Conservation (phyloP, 2,329 filamentous ascomycete genomes). For the Arthrinium phaeospermum region DNA sequence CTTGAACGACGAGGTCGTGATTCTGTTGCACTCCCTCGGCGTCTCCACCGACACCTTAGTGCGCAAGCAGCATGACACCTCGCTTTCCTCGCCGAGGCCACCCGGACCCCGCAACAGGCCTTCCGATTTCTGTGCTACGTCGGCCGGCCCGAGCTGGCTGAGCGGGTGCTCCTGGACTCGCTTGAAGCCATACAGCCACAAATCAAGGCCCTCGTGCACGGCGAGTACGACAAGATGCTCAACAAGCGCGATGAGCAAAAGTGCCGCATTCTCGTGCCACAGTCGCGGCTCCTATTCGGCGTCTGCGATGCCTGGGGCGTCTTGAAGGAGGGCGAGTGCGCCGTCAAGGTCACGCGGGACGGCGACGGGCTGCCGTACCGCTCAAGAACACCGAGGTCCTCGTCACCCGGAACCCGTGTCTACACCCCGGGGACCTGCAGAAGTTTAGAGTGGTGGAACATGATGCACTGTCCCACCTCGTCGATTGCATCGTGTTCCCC, state of each 20-base stretch:
- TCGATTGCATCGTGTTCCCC: constrained; percentile 49
- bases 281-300: constrained; percentile 46
- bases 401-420: constrained; percentile 49
- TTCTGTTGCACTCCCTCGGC: constrained; percentile 44
- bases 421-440: constrained; percentile 40
- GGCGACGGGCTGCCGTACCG: constrained; percentile 40
- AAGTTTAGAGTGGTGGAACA: constrained; percentile 41
- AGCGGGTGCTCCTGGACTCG: constrained; percentile 44
- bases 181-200: constrained; percentile 38
- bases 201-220: constrained; percentile 38
- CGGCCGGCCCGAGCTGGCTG: constrained; percentile 41
- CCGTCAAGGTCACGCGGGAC: constrained; percentile 43
- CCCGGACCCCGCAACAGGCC: constrained; percentile 34
- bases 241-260: constrained; percentile 40
- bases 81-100: constrained; percentile 37
- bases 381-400: constrained; percentile 43
- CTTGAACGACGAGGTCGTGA: constrained; percentile 49
- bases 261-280: constrained; percentile 44
- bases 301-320: constrained; percentile 44
- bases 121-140: constrained; percentile 45
- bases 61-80: constrained; percentile 45
- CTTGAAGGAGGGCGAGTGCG: constrained; percentile 45
- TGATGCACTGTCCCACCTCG: constrained; percentile 44
- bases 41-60: constrained; percentile 39
- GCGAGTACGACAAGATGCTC: constrained; percentile 43